Conservation (phyloP, 768 basidiomycete genomes). For the Melanogaster broomeanus region DNA sequence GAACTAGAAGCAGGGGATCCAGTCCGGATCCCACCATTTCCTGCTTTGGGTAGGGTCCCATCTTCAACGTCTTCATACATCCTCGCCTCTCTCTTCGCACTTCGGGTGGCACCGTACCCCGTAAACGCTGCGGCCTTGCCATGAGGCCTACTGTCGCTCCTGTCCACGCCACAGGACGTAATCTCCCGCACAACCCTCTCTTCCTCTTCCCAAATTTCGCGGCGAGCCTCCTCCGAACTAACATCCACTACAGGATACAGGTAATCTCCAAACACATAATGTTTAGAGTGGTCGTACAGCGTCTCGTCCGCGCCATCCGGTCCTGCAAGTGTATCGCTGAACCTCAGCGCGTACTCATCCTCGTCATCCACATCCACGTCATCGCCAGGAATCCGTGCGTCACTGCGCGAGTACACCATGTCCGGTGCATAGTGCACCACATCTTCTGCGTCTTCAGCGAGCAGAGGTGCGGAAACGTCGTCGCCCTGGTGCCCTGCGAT, state of each 20-base stretch:
- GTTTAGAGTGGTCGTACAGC: slow-evolving; percentile 72
- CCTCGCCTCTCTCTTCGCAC: slow-evolving; percentile 4
- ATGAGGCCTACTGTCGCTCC: neutral
- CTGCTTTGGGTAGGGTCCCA: slow-evolving; percentile 19
- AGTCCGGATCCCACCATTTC: neutral
- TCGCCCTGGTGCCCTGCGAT: slow-evolving; percentile 39
- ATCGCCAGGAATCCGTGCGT: slow-evolving; percentile 17
- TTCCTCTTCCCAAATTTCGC: slow-evolving; percentile 32
- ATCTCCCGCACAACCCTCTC: slow-evolving; percentile 30
- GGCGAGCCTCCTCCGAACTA: slow-evolving; percentile 52
- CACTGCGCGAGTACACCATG: slow-evolving; percentile 35
- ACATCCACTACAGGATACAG: slow-evolving; percentile 89
- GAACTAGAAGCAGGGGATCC: slow-evolving; percentile 1
- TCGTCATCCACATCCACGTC: slow-evolving; percentile 37
- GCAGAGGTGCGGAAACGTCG: slow-evolving; percentile 75
- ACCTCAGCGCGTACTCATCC: slow-evolving; percentile 33
- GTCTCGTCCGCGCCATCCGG: slow-evolving; percentile 72
- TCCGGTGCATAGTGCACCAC: slow-evolving; percentile 69
- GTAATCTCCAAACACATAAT: slow-evolving; percentile 88
- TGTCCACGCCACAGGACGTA: slow-evolving; percentile 4
- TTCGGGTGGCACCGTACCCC: slow-evolving; percentile 31
- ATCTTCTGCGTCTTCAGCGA: slow-evolving; percentile 60
- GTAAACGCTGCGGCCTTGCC: neutral
- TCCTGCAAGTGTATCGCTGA: slow-evolving; percentile 35
- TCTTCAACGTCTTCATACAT: slow-evolving; percentile 8